Percentiles rank a stretch among this genome's conserved stretches.
Conservation (phyloP, 2,329 filamentous ascomycete genomes). For the Sclerotiophoma versabilis region DNA sequence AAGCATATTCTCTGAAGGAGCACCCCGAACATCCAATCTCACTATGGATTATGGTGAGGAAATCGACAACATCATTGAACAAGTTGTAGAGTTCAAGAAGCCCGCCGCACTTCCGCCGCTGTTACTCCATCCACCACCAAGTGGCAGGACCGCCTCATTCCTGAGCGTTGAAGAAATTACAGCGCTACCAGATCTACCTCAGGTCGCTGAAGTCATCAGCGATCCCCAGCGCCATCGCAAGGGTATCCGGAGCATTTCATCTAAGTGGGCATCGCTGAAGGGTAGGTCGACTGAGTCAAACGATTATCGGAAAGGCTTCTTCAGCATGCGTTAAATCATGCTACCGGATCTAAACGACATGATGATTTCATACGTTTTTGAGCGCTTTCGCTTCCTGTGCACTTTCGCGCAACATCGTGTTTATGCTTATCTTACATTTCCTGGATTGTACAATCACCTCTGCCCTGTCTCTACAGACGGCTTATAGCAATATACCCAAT, state of each 20-base stretch:
- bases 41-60: slow-evolving; percentile 3
- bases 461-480: background rate
- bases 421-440: too few species aligned
- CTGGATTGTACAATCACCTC: background rate
- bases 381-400: too few species aligned
- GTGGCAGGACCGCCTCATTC: slow-evolving; percentile 15
- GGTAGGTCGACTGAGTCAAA: slow-evolving; percentile 13
- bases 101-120: slow-evolving; percentile 29
- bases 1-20: slow-evolving; percentile 17
- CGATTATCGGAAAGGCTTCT: slow-evolving; percentile 10
- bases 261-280: slow-evolving; percentile 33
- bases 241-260: slow-evolving; percentile 32
- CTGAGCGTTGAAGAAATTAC: slow-evolving; percentile 25
- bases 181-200: slow-evolving; percentile 19
- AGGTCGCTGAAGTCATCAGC: background rate
- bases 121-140: slow-evolving; percentile 34
- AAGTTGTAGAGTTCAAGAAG: slow-evolving; percentile 32
- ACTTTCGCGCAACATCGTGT: too few species aligned
- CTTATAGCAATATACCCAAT: slow-evolving; percentile 10
- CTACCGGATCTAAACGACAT: background rate
- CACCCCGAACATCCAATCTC: slow-evolving; percentile 1
- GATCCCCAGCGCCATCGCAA: slow-evolving; percentile 25
- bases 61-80: slow-evolving; percentile 34
- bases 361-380: background rate
- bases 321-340: slow-evolving; percentile 11